Evolutionary conservation across 2,329 filamentous ascomycete genomes (phyloP), one percentile per base, ranked within the genome.

Genomic region (Sclerotinia borealis): DNA sequence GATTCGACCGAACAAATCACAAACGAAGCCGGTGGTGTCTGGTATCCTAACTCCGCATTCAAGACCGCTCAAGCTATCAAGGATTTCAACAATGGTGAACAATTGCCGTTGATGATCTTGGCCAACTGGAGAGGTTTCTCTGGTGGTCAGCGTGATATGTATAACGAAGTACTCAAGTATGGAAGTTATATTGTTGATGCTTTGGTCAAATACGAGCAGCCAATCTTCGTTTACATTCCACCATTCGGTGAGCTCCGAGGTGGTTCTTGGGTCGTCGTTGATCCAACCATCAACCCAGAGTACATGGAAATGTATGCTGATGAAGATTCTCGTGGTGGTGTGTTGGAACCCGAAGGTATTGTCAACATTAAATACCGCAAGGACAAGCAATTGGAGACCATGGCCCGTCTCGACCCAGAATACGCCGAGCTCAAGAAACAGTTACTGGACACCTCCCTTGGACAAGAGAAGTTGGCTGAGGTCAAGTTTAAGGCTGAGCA

Each of bases 51-150:
- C 85, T 98, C 93, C 13, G 95, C 95, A 29, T 99, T 93, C 88
- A 99, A 99, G 90, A 99, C 95, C 67, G 95, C 95, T 3, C 95
- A 99, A 79, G 95, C 95, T 63, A 96, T 99, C 80, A 92, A 90
- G 73, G 95, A 99, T 82, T 99, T 99, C 86, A 99, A 99, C 86
- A 87, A 96, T 70, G 95, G 95, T 76, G 95, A 99, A 80, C 95
- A 99, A 81, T 84, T 99, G 74, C 95, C 95, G 63, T 82, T 99
- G 69, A 98, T 99, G 92, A 99, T 99, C 76, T 87, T 99, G 68
- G 95, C 95, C 79, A 99, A 99, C 85, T 99, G 95, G 95, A 89
- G 95, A 87, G 95, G 95, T 82, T 99, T 99, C 91, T 99, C 95
- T 70, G 95, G 95, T 82, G 95, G 95, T 69, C 95, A 99, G 80